A percentile compares a stretch with the other conserved stretches of the same genome.
Conservation (phyloP, 208 protist genomes). For the Trypanosoma vivax region DNA sequence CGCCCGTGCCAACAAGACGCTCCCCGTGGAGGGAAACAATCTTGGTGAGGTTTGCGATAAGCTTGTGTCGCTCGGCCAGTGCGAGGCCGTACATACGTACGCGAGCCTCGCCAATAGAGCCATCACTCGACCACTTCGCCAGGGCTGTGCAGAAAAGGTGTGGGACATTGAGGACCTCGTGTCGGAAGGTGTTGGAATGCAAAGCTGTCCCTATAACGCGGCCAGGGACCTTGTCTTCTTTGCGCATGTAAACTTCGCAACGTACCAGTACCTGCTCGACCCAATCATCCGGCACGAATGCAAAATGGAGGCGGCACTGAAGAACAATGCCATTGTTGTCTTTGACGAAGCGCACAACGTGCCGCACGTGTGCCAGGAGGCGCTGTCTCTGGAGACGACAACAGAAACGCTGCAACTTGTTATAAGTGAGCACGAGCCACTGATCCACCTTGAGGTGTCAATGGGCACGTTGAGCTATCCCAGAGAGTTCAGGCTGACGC, state of each 20-base stretch:
- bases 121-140: conserved; percentile 28
- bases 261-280: conserved; percentile 98
- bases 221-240: conserved; percentile 70
- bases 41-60: conserved; percentile 82
- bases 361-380: conserved; percentile 58
- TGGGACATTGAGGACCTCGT: conserved; percentile 93
- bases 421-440: conserved; percentile 37
- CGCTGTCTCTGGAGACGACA: conserved; percentile 43
- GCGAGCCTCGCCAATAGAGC: conserved; percentile 44
- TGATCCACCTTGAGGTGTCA: conserved; percentile 9
- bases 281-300: conserved; percentile 81
- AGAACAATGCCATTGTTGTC: conserved; percentile 86
- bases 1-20: conserved; percentile 36
- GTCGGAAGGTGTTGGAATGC: conserved; percentile 38
- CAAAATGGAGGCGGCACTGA: conserved; percentile 65
- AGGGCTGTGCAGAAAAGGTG: conserved; percentile 21
- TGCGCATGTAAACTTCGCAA: conserved; percentile 93
- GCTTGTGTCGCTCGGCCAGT: conserved; percentile 60
- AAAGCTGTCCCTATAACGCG: conserved; percentile 93
- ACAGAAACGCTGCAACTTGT: conserved; percentile 29
- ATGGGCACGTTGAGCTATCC: conserved; percentile 31
- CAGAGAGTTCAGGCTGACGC: conserved; percentile 52
- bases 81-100: conserved; percentile 52
- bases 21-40: conserved; percentile 71
- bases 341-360: conserved; percentile 97